Evolutionary conservation across 306 rosid species (phyloP), one percentile per base, ranked within the genome.

Genomic region (Medicago ruthenica): DNA sequence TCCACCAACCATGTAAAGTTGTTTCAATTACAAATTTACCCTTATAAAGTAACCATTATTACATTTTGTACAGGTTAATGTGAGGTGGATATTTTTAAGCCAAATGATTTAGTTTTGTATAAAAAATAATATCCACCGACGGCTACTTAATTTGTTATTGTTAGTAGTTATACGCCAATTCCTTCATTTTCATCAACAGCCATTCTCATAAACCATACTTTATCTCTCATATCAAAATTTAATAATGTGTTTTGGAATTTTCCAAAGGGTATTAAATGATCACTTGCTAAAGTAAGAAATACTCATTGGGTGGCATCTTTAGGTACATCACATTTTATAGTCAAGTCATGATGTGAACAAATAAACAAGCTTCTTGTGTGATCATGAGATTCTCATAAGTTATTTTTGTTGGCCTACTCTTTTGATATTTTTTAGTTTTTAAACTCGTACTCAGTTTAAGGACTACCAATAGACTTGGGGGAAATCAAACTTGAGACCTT

Each of bases 351-450:
- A 86, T 58, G 16, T 12, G 16, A 84, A 87, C 85, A 76, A 57
- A 77, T 64, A 62, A 81, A 84, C 72, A 73, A 80, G 83, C 80
- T 81, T 81, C 73, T 42, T 87, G 44, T 89, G 85, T 85, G 89
- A 86, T 86, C 79, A 76, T 81, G 80, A 90, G 85, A 89, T 91
- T 89, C 97, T 50, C 20, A 50, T 14, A 50, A 15, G 85, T 88
- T 76, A 61, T 90, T 81, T 84, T 87, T 79, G 86, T 79, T 83
- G 78, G 20, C 73, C 83, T 66, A 22, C 73, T 47, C 67, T 44
- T 69, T 51, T 75, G 71, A 34, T 34, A 34, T 5, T 34, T 34
- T 34, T 34, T 0, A 5, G 37, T 34, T 27, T 27, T 27, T 3
- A 27, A 27, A 27, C 4, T 27, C 31, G 31, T 3, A 27, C 3